Evolutionary conservation across 192 early-diverging fungal species (phyloP), one percentile per base, ranked within the genome.

Genomic region (Backusella parvicylindrica): DNA sequence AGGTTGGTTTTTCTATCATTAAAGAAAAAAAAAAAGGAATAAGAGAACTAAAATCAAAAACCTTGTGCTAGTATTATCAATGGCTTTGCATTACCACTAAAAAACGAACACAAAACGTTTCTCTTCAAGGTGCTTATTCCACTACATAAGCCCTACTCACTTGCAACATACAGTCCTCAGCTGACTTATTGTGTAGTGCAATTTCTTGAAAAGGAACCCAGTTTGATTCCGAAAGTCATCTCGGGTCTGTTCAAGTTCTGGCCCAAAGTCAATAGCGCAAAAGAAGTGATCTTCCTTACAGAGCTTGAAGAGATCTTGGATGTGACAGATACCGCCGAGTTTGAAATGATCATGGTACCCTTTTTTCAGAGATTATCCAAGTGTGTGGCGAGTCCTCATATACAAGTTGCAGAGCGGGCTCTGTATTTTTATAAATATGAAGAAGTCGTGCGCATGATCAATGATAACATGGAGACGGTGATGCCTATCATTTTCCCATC

Each of bases 231-330:
- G 68, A 67, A 95, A 87, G 95, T 98, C 56, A 86, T 99, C 26
- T 87, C 87, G 78, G 93, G 95, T 3, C 83, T 99, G 53, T 82
- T 99, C 73, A 89, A 95, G 33, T 99, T 89, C 83, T 99, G 98
- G 98, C 98, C 98, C 67, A 99, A 98, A 84, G 95, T 99, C 38
- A 99, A 99, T 87, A 95, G 93, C 78, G 95, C 96, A 18, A 99
- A 99, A 83, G 97, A 99, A 85, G 95, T 99, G 72, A 98, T 99
- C 94, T 99, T 96, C 83, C 87, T 99, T 78, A 97, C 95, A 82
- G 98, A 99, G 81, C 85, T 99, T 50, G 98, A 99, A 79, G 97
- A 97, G 75, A 97, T 99, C 35, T 79, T 99, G 88, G 95, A 98
- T 82, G 92, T 96, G 1, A 97, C 96, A 66, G 97, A 99, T 76